Evolutionary conservation across 164 flowering plant species (phyloP), one percentile per base, ranked within the genome.

Genomic region (Piper betle): DNA sequence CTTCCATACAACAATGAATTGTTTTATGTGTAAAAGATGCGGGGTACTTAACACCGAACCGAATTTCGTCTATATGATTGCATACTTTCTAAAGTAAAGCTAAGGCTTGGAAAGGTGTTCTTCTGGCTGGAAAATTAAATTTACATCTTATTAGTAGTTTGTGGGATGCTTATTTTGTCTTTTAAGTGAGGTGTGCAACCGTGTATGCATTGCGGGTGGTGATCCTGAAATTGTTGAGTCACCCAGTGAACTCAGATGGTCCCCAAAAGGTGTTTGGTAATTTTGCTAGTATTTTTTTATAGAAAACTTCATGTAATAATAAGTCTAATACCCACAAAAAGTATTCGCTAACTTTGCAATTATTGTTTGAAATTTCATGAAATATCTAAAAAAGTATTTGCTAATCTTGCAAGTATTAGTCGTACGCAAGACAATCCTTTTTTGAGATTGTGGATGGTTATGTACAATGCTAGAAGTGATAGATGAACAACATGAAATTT

Each of bases 161-260:
- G 3, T 20, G 56, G n/a, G n/a, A n/a, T n/a, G n/a, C n/a, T n/a
- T n/a, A n/a, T n/a, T n/a, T 53, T n/a, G 1, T 8, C 4, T 7
- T n/a, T 9, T 53, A 53, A 53, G 12, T 68, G 85, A 82, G 66
- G 48, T 93, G 40, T 58, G 53, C 69, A 78, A 82, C 20, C 85
- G 84, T 25, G 66, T 82, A 33, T 90, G 96, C 78, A 84, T 90
- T 75, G 94, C 96, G 70, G 97, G 97, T 58, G 71, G 77, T 71
- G 88, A 88, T 78, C 73, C 82, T 52, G 62, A 58, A 1, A 61
- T 83, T 62, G 73, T 85, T 57, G 97, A 90, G 72, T 81, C 97
- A 66, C 94, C 97, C 60, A 84, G 86, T 68, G 99, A 93, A 73
- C 99, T 97, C 40, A 82, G 79, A 75, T 92, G 98, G 96, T 85